Evolutionary conservation across 169 alveolate species (phyloP), one percentile per base, ranked within the genome.

Genomic region (Eimeria falciformis): DNA sequence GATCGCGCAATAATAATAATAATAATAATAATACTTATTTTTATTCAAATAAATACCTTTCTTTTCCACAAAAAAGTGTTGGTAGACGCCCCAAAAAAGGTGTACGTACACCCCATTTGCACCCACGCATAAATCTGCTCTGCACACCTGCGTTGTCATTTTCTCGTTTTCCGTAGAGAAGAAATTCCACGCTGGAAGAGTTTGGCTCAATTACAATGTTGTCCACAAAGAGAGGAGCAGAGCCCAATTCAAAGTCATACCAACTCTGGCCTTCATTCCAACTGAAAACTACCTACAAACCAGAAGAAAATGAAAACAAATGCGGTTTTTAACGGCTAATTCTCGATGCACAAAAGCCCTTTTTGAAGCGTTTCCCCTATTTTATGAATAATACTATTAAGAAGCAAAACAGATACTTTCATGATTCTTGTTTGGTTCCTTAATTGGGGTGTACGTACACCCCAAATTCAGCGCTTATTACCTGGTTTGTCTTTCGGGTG

Each of bases 241-340:
- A 96, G 23, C 98, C 96, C 75, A 98, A 95, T 82, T 96, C 97
- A 69, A 98, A 96, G 91, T 97, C 98, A 85, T 98, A 98, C 99
- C 99, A 99, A 85, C 98, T 98, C 46, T 96, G 96, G 2, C 99
- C 99, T 92, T 99, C 99, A 90, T 98, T 97, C 98, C 98, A 97
- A 81, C 98, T 95, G 95, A 97, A 98, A 47, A 96, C 98, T 43
- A 98, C 98, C 96, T 97, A 97, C 23, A 95, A 96, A 83, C 12
- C 1, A 83, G 45, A 4, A 83, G 55, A 7, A 1, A 53, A 1
- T 53, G 3, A 12, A 53, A 33, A 2, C 40, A 33, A 0, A 33
- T 33, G 40, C 40, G 40, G 40, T 2, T 33, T 33, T 2, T 2
- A 2, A 33, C 0, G 40, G 40, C 40, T 33, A 2, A 2, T 33